phyloP scores from a whole-genome alignment of 73 alveolate species.

The Paraurostyla sp. region DNA sequence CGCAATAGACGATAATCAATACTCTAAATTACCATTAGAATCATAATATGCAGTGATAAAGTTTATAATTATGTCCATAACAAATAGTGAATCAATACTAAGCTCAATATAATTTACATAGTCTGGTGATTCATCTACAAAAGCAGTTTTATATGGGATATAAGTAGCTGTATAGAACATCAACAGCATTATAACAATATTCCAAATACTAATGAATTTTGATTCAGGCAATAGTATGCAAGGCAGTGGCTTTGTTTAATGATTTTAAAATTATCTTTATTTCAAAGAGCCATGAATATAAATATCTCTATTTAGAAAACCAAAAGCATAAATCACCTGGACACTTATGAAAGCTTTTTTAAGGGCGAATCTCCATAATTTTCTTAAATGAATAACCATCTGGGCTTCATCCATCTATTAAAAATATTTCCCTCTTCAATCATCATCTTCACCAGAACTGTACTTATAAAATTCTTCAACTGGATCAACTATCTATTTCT shows the following conservation, averaged over 20 bases:
- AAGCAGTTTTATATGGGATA: constrained; percentile 65
- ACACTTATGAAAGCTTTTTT: constrained; percentile 52
- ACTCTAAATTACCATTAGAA: constrained; percentile 60
- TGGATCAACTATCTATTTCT: neutral
- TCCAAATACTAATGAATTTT: constrained; percentile 54
- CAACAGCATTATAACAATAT: constrained; percentile 63
- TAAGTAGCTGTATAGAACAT: constrained; percentile 75
- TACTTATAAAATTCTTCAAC: neutral
- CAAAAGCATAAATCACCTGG: constrained; percentile 35
- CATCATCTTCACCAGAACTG: constrained; percentile 19
- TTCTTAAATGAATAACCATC: too few species aligned
- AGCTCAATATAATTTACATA: neutral
- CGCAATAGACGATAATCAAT: constrained; percentile 40
- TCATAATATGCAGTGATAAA: constrained; percentile 72
- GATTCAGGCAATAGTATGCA: constrained; percentile 68
- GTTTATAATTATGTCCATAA: constrained; percentile 57
- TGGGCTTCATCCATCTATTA: neutral
- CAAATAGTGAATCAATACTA: constrained; percentile 60
- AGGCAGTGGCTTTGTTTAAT: constrained; percentile 12
- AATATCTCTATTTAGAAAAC: constrained; percentile 50
- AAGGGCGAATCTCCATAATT: constrained; percentile 15
- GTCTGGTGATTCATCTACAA: constrained; percentile 60
- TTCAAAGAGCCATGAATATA: constrained; percentile 63
- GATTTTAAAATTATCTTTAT: constrained; percentile 32
- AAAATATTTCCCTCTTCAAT: neutral